Evolutionary conservation across 169 alveolate species (phyloP).

Genomic region (Plasmodium fragile): DNA sequence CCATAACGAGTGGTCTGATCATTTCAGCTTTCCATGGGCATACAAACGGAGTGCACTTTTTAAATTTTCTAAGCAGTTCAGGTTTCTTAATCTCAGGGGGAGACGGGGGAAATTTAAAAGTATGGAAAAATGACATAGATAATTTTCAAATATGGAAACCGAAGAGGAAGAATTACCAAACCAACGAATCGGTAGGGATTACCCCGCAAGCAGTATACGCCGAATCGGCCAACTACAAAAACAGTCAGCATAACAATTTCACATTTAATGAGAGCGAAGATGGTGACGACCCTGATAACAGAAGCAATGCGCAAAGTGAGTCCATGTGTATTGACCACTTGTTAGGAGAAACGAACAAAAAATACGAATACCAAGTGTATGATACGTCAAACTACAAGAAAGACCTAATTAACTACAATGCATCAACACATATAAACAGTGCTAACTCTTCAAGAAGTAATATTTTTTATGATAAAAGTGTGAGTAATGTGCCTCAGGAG

Average conservation of each 20-base stretch:
- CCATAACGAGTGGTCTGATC: slow-evolving; percentile 47
- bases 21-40: slow-evolving; percentile 73
- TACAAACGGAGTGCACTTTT: slow-evolving; percentile 68
- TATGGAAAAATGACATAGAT: slow-evolving; percentile 72
- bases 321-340: slow-evolving; percentile 37
- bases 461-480: slow-evolving; percentile 21
- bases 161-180: slow-evolving; percentile 20
- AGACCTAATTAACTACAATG: slow-evolving; percentile 19
- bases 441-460: slow-evolving; percentile 24
- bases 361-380: slow-evolving; percentile 8
- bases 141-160: slow-evolving; percentile 72
- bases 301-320: slow-evolving; percentile 34
- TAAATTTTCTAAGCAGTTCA: slow-evolving; percentile 37
- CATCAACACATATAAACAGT: neutral
- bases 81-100: slow-evolving; percentile 72
- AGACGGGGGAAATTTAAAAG: slow-evolving; percentile 61
- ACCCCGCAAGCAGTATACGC: neutral
- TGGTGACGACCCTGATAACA: neutral
- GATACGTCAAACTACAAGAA: slow-evolving; percentile 62
- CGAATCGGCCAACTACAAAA: neutral
- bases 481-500: slow-evolving; percentile 13
- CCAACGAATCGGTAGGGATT: neutral
- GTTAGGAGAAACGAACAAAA: slow-evolving; percentile 48
- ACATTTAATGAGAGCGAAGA: slow-evolving; percentile 58
- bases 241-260: slow-evolving; percentile 4